These are phyloP conservation scores for Phytophthora podocarpi DNA, from an alignment of 352 stramenopile species.

Conservation along the genomic window DNA sequence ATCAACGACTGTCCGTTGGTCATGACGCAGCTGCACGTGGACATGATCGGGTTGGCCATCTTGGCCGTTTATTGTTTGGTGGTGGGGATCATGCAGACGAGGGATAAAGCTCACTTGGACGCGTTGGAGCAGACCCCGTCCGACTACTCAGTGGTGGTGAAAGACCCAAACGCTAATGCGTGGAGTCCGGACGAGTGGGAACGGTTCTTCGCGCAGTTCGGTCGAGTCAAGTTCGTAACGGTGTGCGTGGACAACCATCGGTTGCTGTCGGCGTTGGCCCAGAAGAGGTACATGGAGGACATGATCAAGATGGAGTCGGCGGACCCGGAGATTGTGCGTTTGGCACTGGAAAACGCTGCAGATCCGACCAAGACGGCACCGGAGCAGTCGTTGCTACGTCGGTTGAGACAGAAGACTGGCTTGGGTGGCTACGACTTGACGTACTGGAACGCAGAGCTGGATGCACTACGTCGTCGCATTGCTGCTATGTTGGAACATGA, in stretches of 20 bases:
- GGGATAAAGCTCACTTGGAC: conserved; percentile 52
- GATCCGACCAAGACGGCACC: conserved; percentile 25
- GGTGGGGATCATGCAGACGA: conserved; percentile 45
- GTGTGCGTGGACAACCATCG: conserved; percentile 64
- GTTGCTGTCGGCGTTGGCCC: conserved; percentile 60
- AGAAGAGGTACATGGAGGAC: conserved; percentile 70
- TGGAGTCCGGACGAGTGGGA: conserved; percentile 74
- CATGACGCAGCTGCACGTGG: conserved; percentile 57
- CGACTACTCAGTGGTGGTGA: conserved; percentile 76
- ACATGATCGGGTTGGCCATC: conserved; percentile 58
- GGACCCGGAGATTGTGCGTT: conserved; percentile 31
- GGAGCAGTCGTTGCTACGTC: conserved; percentile 26
- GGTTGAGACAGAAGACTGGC: conserved; percentile 43
- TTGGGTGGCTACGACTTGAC: conserved; percentile 54
- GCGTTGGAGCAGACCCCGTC: conserved; percentile 66
- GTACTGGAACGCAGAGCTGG: conserved; percentile 67
- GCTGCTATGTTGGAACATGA: conserved; percentile 39
- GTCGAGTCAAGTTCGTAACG: conserved; percentile 71
- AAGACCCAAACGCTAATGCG: conserved; percentile 71
- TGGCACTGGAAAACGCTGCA: conserved; percentile 47
- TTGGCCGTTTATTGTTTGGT: conserved; percentile 56
- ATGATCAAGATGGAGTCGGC: conserved; percentile 74
- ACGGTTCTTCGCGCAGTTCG: conserved; percentile 72
- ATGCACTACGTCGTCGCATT: conserved; percentile 48
- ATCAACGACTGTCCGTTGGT: conserved; percentile 62